Evolutionary conservation across 2,329 filamentous ascomycete species (phyloP).

Genomic region (Aspergillus sp.): DNA sequence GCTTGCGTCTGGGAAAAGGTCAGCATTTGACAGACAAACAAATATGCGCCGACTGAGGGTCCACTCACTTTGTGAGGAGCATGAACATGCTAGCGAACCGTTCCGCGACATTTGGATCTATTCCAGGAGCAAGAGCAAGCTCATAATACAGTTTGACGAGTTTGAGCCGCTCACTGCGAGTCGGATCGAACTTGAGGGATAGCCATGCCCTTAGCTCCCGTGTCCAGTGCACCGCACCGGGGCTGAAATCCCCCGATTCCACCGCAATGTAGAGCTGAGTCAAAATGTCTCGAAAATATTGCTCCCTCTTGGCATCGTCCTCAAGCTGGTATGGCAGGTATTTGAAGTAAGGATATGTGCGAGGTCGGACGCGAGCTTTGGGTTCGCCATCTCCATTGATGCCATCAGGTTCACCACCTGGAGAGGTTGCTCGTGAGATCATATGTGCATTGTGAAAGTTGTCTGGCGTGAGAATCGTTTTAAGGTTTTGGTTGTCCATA

Average conservation of each 20-base stretch:
- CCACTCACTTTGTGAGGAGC: conserved; percentile 80
- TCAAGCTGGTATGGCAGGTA: conserved; percentile 89
- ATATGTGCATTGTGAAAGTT: conserved; percentile 56
- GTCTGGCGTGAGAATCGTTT: conserved; percentile 37
- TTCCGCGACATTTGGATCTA: conserved; percentile 79
- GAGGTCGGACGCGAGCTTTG: conserved; percentile 70
- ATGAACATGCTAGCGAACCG: conserved; percentile 97
- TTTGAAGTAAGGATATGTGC: conserved; percentile 90
- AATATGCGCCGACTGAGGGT: neutral
- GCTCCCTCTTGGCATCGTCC: conserved; percentile 72
- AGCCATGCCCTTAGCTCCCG: conserved; percentile 94
- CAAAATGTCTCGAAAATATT: conserved; percentile 80
- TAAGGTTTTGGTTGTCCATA: conserved; percentile 38
- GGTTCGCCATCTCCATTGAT: conserved; percentile 55
- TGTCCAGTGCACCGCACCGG: conserved; percentile 94
- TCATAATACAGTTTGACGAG: conserved; percentile 93
- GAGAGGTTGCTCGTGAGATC: conserved; percentile 83
- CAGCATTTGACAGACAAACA: conserved; percentile 13
- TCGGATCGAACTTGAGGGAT: conserved; percentile 94
- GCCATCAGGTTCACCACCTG: conserved; percentile 57
- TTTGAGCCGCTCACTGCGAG: conserved; percentile 75
- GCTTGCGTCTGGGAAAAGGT: conserved; percentile 69
- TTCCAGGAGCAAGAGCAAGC: conserved; percentile 82
- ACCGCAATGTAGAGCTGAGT: conserved; percentile 92
- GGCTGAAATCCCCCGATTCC: conserved; percentile 88